Evolutionary conservation across 2,329 filamentous ascomycete genomes (phyloP), one percentile per base, ranked within the genome.

Genomic region (Plenodomus lindquistii): DNA sequence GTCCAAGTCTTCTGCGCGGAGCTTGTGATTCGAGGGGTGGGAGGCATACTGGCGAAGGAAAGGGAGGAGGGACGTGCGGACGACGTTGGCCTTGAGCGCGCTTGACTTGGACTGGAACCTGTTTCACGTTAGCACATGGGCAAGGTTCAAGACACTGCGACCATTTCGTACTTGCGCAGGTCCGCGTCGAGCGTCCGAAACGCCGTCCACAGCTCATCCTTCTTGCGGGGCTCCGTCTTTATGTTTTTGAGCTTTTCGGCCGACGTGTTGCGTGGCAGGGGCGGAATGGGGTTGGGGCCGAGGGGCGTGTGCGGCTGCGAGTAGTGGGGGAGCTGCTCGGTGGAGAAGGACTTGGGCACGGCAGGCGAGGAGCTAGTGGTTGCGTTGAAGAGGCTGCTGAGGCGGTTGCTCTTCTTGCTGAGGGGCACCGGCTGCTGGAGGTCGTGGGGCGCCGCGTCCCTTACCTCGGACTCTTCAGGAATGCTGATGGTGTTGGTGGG

Each of bases 1-100:
- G 63, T 97, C 91, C 37, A 96, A 73, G 67, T 96, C 90, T 73
- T 96, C 90, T 2, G 89, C 80, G n/a, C 82, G 77, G 38, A 96
- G 77, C 15, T 70, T 76, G 54, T 77, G 78, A 60, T 84, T 87
- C 8, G 88, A 90, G 1, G 83, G 75, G 63, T 93, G 86, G 27
- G 81, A 75, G 50, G 82, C 81, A 60, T 91, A 86, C 42, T 82
- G 85, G 48, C 84, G 81, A 37, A 97, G 75, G 62, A 96, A 96
- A 0, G 91, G 89, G 16, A 96, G 73, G 3, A 96, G 78, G 1
- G 82, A 79, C 7, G 80, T 80, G 29, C 91, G 85, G 47, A 96
- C 81, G 38, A 92, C 81, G 55, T 85, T 86, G 55, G 90, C 88
- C 66, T 91, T 91, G 58, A 91, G 77, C 1, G 86, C 78, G 60